phyloP scores from a whole-genome alignment of 2,329 filamentous ascomycete genomes.

The Botrytis tulipae region DNA sequence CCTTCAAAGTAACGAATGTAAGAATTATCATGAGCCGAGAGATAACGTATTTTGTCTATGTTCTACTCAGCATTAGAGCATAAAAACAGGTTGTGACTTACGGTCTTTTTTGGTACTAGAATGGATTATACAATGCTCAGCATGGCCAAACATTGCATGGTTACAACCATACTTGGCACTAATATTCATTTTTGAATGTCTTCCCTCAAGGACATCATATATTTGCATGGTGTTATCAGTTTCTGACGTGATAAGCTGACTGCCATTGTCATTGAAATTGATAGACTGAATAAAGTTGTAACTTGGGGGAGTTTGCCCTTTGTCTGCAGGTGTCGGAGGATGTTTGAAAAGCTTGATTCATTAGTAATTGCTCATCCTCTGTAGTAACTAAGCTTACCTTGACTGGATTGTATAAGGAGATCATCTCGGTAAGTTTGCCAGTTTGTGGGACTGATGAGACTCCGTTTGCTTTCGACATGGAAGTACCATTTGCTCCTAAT shows the following conservation, averaged over 20 bases:
- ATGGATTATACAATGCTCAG: constrained; percentile 82
- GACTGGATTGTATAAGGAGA: constrained; percentile 73
- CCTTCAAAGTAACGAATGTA: constrained; percentile 96
- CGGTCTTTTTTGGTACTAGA: constrained; percentile 93
- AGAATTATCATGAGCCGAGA: constrained; percentile 90
- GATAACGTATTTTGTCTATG: constrained; percentile 78
- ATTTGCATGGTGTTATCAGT: constrained; percentile 95
- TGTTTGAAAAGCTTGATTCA: constrained; percentile 56
- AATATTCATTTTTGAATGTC: constrained; percentile 81
- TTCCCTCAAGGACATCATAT: constrained; percentile 89
- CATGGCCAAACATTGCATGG: constrained; percentile 90
- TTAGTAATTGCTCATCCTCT: constrained; percentile 21
- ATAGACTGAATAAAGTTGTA: constrained; percentile 76
- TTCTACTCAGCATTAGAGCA: neutral
- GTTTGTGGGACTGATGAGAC: constrained; percentile 31
- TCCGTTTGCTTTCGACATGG: constrained; percentile 25
- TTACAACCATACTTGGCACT: constrained; percentile 98
- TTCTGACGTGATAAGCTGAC: constrained; percentile 85
- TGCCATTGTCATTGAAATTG: constrained; percentile 94
- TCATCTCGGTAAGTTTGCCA: constrained; percentile 73
- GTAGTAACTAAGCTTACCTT: constrained; percentile 55
- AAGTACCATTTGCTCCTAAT: constrained; percentile 30
- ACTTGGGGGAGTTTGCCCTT: constrained; percentile 24
- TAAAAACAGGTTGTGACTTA: constrained; percentile 41
- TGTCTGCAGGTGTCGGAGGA: constrained; percentile 50